Evolutionary conservation across 805 yeast species (phyloP).

Genomic region (Kuraishia molischiana): DNA sequence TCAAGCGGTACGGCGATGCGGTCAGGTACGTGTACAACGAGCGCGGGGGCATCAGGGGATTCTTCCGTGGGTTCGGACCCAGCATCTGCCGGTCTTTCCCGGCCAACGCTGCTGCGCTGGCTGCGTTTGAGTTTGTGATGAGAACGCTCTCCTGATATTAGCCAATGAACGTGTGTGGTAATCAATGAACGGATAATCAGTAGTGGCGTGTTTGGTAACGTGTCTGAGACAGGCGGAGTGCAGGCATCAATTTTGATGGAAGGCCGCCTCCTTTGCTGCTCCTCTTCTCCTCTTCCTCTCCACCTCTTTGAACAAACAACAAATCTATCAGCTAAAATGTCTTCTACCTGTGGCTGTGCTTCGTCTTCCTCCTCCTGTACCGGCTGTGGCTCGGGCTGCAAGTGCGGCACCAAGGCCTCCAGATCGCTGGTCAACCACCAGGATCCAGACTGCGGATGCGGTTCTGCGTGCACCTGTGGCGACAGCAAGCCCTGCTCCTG

Average conservation of each 20-base stretch:
- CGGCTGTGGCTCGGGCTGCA: background rate
- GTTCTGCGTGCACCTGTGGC: background rate
- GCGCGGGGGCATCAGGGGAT: slow-evolving; percentile 57
- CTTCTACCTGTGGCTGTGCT: background rate
- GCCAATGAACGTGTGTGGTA: no score
- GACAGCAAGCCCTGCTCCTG: background rate
- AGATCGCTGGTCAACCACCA: background rate
- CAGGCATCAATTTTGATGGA: no score
- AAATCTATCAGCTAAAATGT: background rate
- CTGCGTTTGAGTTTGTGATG: slow-evolving; percentile 82
- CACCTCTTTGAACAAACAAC: background rate
- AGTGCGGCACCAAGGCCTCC: background rate
- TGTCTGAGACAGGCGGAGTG: no score
- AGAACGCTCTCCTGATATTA: slow-evolving; percentile 25
- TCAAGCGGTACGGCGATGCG: slow-evolving; percentile 64
- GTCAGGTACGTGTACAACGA: slow-evolving; percentile 54
- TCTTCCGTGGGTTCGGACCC: slow-evolving; percentile 74
- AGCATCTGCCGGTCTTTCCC: slow-evolving; percentile 80
- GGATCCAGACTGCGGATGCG: background rate
- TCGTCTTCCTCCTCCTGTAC: background rate
- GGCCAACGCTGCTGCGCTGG: slow-evolving; percentile 88
- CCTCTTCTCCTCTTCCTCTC: no score
- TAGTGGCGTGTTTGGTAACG: no score
- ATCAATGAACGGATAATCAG: no score
- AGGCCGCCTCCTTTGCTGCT: no score